Evolutionary conservation across 768 basidiomycete genomes (phyloP), one percentile per base, ranked within the genome.

Genomic region (Boletus vermiculosoides): DNA sequence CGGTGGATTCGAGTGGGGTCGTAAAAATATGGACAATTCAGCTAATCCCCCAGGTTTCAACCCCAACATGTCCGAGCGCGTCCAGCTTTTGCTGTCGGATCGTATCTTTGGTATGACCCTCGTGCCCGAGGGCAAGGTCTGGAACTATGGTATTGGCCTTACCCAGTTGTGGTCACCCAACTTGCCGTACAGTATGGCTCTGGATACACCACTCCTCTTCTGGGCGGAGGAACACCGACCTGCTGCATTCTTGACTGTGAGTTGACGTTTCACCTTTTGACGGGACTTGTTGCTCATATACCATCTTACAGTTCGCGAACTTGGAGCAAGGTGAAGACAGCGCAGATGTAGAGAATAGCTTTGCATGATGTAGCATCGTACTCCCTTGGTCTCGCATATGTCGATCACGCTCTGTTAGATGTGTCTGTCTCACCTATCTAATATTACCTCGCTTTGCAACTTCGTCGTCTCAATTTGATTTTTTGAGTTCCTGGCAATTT

Each of bases 41-140:
- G 80, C 83, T 37, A 93, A 92, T 69, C 92, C 93, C 57, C 77
- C 86, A 1, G 94, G 96, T 41, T 99, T 96, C 79, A 98, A 96
- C 73, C 92, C 94, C n/a, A 92, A 91, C 63, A 98, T 98, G 96
- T 96, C 94, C 2, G 95, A 96, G 71, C 87, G 94, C 23, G 94
- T 97, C 23, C 91, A 93, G 72, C 80, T 98, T 33, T 78, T 98
- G 56, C 78, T 98, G 23, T 98, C 95, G 18, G 97, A 99, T 69
- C 90, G 96, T 60, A 87, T 99, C 62, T 82, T 98, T 16, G 97
- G 95, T 23, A 94, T 95, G 86, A 96, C 94, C 0, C 77, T 98
- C 9, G 93, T 96, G 18, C 94, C 92, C 1, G 94, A 90, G 71
- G 97, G 96, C 62, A 86, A 86, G 54, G 86, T 97, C 34, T 98